Percentiles rank a stretch among this genome's conserved stretches.
Evolutionary conservation across 1,284 basidiomycete genomes (phyloP).

Genomic region (Schizopora paradoxa): DNA sequence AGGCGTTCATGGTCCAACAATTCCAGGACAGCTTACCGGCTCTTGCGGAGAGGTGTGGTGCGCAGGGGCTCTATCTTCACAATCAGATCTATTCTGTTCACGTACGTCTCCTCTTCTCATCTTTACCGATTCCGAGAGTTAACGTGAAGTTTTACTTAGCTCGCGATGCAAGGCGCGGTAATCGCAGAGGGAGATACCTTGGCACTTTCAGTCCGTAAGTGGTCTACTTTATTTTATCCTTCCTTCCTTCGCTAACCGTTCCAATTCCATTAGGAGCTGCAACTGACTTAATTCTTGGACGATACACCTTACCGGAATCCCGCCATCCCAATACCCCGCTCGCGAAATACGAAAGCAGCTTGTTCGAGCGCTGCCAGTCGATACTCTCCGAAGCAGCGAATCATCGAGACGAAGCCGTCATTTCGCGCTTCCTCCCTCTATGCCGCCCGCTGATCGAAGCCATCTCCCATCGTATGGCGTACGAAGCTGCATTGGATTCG

Average conservation of each 20-base stretch:
- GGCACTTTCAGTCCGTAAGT: neutral
- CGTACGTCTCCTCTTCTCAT: too few species aligned
- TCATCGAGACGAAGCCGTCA: constrained; percentile 32
- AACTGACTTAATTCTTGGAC: constrained; percentile 31
- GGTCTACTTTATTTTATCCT: neutral
- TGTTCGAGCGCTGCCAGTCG: constrained; percentile 27
- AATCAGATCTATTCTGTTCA: constrained; percentile 20
- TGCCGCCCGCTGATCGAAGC: constrained; percentile 35
- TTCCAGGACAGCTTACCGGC: constrained; percentile 11
- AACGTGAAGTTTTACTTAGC: neutral
- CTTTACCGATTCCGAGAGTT: neutral
- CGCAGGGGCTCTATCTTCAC: constrained; percentile 25
- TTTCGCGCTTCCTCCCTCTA: constrained; percentile 33
- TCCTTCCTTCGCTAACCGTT: neutral
- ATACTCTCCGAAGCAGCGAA: constrained; percentile 4
- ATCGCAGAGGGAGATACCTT: constrained; percentile 5
- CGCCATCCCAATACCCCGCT: constrained; percentile 27
- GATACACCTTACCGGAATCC: constrained; percentile 27
- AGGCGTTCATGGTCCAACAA: constrained; percentile 21
- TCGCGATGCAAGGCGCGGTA: constrained; percentile 1
- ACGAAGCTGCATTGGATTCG: constrained; percentile 38
- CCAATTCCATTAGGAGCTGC: constrained; percentile 28
- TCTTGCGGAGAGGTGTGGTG: constrained; percentile 23
- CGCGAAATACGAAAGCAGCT: constrained; percentile 31
- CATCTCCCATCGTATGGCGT: constrained; percentile 43